Evolutionary conservation across 495 filamentous ascomycete species (phyloP), one percentile per base, ranked within the genome.

Genomic region (Aspergillus panamensis): DNA sequence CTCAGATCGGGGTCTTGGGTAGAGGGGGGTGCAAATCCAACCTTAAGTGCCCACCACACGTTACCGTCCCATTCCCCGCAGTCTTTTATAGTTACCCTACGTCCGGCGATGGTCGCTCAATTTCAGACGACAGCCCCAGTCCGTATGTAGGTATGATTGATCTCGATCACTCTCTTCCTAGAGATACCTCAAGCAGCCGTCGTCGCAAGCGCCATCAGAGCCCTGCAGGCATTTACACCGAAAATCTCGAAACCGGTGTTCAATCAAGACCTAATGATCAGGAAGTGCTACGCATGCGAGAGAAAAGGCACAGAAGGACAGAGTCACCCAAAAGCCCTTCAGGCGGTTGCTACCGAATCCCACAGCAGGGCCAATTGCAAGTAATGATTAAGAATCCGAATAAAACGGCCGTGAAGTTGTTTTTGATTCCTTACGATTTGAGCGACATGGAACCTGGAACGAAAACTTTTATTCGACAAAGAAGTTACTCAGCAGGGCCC

Each of bases 351-450:
- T 99, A 97, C 67, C 86, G 95, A 51, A 96, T 99, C 47, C 95
- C 94, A 0, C 89, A 96, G 67, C 89, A 92, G 64, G 94, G 94
- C 0, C 94, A 97, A 67, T 77, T 99, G 25, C 94, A 99, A 70
- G 95, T 99, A 61, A 87, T 99, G 48, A 94, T 97, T 72, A 95
- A 96, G 67, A 97, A 96, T 62, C 91, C 90, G 10, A 92, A 96
- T 77, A 97, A 96, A 68, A 97, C 92, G 4, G 92, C 92, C 5
- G 91, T 97, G 50, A 97, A 97, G 69, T 74, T 97, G 14, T 99
- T 97, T 62, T 80, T 97, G 13, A 85, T 99, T 21, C 94, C 95
- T 0, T 99, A 99, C 66, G 92, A 97, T 69, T 80, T 99, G 8
- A 80, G 83, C n/a, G 94, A 91, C 54, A 99, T 99, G 95, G 89